Base-by-base conservation (phyloP, 345 rosid species). In the Alliaria petiolata region DNA sequence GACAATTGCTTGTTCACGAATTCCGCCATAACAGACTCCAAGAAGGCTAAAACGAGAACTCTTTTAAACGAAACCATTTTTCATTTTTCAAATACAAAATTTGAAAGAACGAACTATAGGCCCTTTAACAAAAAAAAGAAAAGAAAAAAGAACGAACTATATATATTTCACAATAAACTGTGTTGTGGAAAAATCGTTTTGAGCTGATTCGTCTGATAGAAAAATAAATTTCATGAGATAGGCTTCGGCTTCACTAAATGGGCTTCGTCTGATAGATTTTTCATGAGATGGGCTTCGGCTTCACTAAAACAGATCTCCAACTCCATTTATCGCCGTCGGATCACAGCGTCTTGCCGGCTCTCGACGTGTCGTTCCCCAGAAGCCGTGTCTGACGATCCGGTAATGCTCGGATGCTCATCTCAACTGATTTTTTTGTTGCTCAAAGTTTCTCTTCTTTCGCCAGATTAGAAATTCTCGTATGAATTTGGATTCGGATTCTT, bases 381-480 rank as follows among this genome's bases (percentile, higher is more conserved):
- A 31, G 3, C 25, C 13, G 30, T 38, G 59, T 28, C 57, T 19
- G 64, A 35, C 69, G 42, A 61, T 60, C 73, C 28, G 75, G 78
- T 61, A 67, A 61, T 53, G 26, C 17, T 51, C 62, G 9, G 17
- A 43, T n/a, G n/a, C n/a, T 19, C 45, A 1, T 8, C 8, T 56
- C 6, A 38, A 31, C n/a, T n/a, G n/a, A n/a, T n/a, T n/a, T 3
- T 64, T 31, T 4, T 13, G 3, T 44, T 44, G 25, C 25, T 22
- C 25, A 59, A n/a, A 14, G 39, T 25, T 10, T 5, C n/a, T 67
- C 30, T 17, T 54, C 72, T 8, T n/a, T 50, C 19, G 38, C 60
- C 28, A 8, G 14, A 33, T 28, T 43, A 35, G 22, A 5, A 20
- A 55, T 31, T 30, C 26, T 31, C 47, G 40, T 16, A 47, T 47